Conservation (phyloP, 2,329 filamentous ascomycete genomes). For the Tolypocladium endophyticum region DNA sequence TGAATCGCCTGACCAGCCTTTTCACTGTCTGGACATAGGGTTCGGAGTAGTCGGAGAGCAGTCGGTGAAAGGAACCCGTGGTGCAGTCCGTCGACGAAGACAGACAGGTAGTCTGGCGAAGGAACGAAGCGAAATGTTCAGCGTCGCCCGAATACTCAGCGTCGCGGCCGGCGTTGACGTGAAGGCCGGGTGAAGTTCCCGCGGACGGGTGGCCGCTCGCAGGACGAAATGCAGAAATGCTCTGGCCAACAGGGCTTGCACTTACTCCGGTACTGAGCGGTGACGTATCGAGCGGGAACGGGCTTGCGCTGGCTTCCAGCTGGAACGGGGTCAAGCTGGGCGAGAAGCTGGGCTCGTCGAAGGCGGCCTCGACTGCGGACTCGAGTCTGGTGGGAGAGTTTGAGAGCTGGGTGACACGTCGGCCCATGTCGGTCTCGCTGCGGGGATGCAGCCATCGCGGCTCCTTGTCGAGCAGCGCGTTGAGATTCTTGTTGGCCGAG, state of each 20-base stretch:
- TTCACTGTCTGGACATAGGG: slow-evolving; percentile 25
- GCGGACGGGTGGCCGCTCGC: background rate
- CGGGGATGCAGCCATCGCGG: slow-evolving; percentile 46
- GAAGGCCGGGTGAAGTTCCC: background rate
- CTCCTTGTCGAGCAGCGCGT: slow-evolving; percentile 45
- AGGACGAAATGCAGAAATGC: background rate
- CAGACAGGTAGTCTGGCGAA: slow-evolving; percentile 23
- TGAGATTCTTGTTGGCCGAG: slow-evolving; percentile 48
- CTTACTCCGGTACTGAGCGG: background rate
- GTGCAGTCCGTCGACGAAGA: slow-evolving; percentile 28
- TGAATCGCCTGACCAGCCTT: slow-evolving; percentile 27
- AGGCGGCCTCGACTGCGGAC: background rate
- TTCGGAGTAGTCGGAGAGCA: slow-evolving; percentile 20
- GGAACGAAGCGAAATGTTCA: slow-evolving; percentile 13
- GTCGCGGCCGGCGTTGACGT: background rate
- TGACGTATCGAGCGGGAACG: background rate
- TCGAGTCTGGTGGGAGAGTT: slow-evolving; percentile 24
- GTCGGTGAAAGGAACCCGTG: slow-evolving; percentile 21
- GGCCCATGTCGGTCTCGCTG: slow-evolving; percentile 38
- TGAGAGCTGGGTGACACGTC: slow-evolving; percentile 34
- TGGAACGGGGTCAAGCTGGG: background rate
- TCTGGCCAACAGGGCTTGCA: background rate
- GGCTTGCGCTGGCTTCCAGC: slow-evolving; percentile 3
- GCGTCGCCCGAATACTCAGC: background rate
- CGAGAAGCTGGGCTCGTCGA: slow-evolving; percentile 4